Conservation (phyloP, 768 basidiomycete species). For the Rhodotorula toruloides region DNA sequence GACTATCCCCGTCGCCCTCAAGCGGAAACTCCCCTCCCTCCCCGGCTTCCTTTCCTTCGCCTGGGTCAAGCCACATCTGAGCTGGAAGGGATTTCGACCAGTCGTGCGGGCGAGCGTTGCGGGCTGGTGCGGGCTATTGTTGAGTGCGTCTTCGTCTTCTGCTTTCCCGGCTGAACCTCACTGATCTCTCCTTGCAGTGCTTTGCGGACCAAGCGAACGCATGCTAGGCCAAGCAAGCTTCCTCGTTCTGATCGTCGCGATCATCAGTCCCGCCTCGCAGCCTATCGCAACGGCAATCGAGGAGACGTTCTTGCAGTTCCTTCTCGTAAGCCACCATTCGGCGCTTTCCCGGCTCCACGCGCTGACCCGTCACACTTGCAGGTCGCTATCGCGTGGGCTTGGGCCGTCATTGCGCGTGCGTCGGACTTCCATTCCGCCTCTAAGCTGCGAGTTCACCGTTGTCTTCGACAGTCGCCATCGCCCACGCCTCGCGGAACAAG, state of each 20-base stretch:
- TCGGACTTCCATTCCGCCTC: neutral
- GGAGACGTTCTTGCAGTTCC: slow-evolving; percentile 29
- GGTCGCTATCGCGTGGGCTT: slow-evolving; percentile 22
- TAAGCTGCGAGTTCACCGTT: neutral
- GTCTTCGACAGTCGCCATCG: slow-evolving; percentile 14
- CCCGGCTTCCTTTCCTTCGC: slow-evolving; percentile 13
- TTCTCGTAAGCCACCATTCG: slow-evolving; percentile 4
- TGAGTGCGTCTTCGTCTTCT: slow-evolving; percentile 3
- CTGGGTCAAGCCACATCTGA: slow-evolving; percentile 27
- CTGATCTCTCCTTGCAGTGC: neutral
- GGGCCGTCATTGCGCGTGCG: slow-evolving; percentile 18
- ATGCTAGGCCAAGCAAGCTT: slow-evolving; percentile 31
- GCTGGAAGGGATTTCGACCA: slow-evolving; percentile 33
- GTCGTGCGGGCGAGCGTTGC: slow-evolving; percentile 27
- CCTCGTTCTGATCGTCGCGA: slow-evolving; percentile 31
- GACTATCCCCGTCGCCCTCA: neutral
- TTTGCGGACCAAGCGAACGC: slow-evolving; percentile 1
- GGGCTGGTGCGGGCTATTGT: slow-evolving; percentile 34
- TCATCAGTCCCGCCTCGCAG: slow-evolving; percentile 14
- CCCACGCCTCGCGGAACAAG: slow-evolving; percentile 16
- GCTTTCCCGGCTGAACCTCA: too few relatives aligned
- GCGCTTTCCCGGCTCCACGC: neutral
- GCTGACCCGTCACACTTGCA: slow-evolving; percentile 18
- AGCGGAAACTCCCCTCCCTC: neutral
- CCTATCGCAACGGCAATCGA: slow-evolving; percentile 31